Evolutionary conservation across 257 asterid species (phyloP).

Genomic region (Ocimum tenuiflorum): DNA sequence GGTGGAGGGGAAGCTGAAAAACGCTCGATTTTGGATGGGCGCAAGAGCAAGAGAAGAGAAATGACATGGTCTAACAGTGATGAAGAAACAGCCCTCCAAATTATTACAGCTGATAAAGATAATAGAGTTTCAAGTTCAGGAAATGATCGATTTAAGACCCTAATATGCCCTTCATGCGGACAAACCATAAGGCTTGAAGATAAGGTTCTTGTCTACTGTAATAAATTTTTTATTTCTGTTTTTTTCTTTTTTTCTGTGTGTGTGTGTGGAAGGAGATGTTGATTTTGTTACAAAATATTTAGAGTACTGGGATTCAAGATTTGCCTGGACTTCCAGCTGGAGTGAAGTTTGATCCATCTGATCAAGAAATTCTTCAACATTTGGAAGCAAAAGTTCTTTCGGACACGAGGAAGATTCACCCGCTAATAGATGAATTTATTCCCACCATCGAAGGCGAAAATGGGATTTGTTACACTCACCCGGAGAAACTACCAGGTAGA

Average conservation of each 20-base stretch:
- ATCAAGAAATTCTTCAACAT: conserved; percentile 46
- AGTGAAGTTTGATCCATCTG: conserved; percentile 55
- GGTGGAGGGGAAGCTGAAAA: neutral
- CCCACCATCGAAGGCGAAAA: conserved; percentile 42
- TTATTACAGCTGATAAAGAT: neutral
- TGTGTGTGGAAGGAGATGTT: too few species aligned
- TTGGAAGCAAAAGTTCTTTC: conserved; percentile 36
- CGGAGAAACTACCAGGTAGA: conserved; percentile 45
- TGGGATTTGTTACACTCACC: conserved; percentile 57
- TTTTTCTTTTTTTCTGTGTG: neutral
- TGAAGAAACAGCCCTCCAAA: conserved; percentile 30
- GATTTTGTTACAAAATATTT: neutral
- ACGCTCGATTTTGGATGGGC: conserved; percentile 40
- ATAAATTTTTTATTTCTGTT: too few species aligned
- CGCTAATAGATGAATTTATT: conserved; percentile 44
- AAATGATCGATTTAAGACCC: conserved; percentile 16
- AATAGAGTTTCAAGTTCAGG: conserved; percentile 19
- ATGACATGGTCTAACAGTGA: conserved; percentile 52
- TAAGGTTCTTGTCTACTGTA: conserved; percentile 19
- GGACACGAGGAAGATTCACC: conserved; percentile 32
- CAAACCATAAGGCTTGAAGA: conserved; percentile 22
- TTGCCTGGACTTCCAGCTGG: conserved; percentile 52
- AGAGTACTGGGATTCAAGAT: conserved; percentile 30
- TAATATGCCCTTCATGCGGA: conserved; percentile 37
- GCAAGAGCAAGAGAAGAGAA: conserved; percentile 27